A percentile compares a stretch with the other conserved stretches of the same genome.
Conservation (phyloP, 1,139 yeast genomes). For the Kurtzmaniella quercitrusa region DNA sequence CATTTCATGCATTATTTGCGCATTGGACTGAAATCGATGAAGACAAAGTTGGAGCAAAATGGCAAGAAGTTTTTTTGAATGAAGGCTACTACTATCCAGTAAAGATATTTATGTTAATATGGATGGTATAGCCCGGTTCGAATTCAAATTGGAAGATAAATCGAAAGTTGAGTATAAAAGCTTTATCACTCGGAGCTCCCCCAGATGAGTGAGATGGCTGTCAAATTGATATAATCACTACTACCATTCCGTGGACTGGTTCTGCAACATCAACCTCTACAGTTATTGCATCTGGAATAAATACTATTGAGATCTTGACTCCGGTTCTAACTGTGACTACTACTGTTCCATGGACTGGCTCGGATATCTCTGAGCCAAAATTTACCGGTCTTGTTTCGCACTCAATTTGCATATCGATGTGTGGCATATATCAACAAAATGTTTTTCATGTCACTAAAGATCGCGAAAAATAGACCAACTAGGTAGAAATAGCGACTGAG, state of each 20-base stretch:
- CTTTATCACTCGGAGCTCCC: background rate
- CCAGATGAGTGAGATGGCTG: background rate
- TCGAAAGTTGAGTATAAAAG: background rate
- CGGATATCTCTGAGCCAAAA: background rate
- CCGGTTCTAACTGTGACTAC: background rate
- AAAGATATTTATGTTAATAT: constrained; percentile 7
- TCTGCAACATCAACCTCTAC: background rate
- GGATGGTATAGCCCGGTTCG: background rate
- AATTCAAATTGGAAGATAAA: background rate
- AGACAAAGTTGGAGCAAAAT: background rate
- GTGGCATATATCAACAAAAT: no score
- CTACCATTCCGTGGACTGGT: background rate
- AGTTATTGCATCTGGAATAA: background rate
- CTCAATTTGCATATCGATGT: no score
- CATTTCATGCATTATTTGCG: constrained; percentile 11
- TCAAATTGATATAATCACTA: background rate
- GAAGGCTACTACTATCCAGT: constrained; percentile 14
- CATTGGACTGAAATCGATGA: constrained; percentile 5
- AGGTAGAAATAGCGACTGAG: no score
- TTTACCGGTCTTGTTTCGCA: no score
- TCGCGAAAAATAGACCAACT: no score
- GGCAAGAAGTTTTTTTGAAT: background rate
- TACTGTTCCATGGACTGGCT: background rate
- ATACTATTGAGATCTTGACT: background rate
- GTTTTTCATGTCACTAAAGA: no score